Evolutionary conservation across 1,284 basidiomycete genomes (phyloP), one percentile per base, ranked within the genome.

Genomic region (Rhodofomes roseus): DNA sequence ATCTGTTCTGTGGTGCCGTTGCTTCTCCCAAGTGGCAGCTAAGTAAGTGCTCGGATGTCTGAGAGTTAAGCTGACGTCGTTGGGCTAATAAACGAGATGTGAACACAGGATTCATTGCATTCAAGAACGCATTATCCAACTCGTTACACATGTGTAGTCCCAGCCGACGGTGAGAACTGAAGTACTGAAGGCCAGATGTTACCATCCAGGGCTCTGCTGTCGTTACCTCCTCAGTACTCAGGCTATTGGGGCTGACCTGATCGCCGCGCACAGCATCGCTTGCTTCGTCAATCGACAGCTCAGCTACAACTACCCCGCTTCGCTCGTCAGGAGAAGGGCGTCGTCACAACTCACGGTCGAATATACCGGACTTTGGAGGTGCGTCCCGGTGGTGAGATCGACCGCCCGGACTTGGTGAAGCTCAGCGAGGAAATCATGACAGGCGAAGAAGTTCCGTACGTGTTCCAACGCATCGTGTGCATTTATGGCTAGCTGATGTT

Each of bases 381-480:
- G 97, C 5, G 97, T 99, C 23, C 96, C 14, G 97, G 97, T 16
- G 97, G 97, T 52, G 97, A 99, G 78, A 98, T 99, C 69, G 96
- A 98, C 60, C 82, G 90, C 31, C 95, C 97, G 0, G 94, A 97
- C 69, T 84, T 93, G 52, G 95, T 99, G 62, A 95, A 94, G 74
- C 86, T 99, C 16, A 98, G 99, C 63, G 96, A 99, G 77, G 97
- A 99, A 79, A 90, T 99, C 66, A 98, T 99, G 85, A 98, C 99
- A 67, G 97, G 97, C 41, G 97, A 99, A 78, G 96, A 99, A n/a
- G n/a, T 77, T 95, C 95, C 85, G 95, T 94, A 64, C 39, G 80
- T 70, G 3, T 12, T 14, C 20, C 12, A 14, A 7, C 7, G 8
- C 20, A 16, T n/a, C 5, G 14, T 25, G 6, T 1, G 1, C 20